Evolutionary conservation across 345 rosid species (phyloP).

Genomic region (Aegle marmelos): DNA sequence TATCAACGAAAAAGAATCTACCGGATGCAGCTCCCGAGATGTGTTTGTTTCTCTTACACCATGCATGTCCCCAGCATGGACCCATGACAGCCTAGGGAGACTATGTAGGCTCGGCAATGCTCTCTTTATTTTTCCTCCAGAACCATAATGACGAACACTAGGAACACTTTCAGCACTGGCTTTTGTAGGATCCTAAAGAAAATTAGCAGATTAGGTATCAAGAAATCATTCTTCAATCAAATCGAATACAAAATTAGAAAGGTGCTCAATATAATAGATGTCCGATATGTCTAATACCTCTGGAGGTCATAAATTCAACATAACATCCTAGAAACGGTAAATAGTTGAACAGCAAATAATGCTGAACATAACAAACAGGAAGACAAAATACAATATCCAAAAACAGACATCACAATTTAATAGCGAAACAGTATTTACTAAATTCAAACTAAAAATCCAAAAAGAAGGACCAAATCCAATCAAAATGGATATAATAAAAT

Average conservation of each 20-base stretch:
- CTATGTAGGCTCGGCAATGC: constrained; percentile 43
- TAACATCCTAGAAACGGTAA: neutral
- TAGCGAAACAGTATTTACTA: neutral
- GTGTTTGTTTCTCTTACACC: constrained; percentile 32
- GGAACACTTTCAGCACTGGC: constrained; percentile 39
- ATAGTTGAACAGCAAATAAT: neutral
- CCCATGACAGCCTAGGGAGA: constrained; percentile 63
- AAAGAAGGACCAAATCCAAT: neutral
- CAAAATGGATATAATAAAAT: neutral
- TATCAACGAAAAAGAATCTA: constrained; percentile 63
- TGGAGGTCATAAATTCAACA: neutral
- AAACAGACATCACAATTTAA: neutral
- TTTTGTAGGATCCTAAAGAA: constrained; percentile 49
- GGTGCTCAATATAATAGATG: neutral
- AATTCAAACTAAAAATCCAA: neutral
- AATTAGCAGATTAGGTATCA: neutral
- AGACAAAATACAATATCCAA: neutral
- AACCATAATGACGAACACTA: constrained; percentile 49
- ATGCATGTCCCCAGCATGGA: constrained; percentile 41
- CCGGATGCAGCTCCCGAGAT: constrained; percentile 50
- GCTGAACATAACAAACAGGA: neutral
- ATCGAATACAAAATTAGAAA: neutral
- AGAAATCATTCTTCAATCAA: neutral
- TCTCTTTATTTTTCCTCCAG: constrained; percentile 91
- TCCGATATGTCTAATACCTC: neutral